Evolutionary conservation across 2,329 filamentous ascomycete genomes (phyloP).

Genomic region (Exophiala spinifera): DNA sequence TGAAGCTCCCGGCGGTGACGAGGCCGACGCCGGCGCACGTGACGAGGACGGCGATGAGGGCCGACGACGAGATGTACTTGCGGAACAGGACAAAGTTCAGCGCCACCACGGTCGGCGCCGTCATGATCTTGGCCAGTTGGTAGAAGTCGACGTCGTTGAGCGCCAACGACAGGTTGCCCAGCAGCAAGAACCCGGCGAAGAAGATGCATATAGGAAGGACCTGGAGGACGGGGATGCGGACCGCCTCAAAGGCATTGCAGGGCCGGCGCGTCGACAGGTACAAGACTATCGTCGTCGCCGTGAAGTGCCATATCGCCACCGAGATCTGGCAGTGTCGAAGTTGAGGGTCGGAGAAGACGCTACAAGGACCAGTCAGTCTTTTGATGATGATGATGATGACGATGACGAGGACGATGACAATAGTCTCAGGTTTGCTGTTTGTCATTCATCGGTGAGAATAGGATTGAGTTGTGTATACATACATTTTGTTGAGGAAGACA

Average conservation of each 20-base stretch:
- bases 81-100: conserved; percentile 12
- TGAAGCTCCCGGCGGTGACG: conserved; percentile 39
- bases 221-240: conserved; percentile 3
- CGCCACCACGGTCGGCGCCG: conserved; percentile 12
- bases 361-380: neutral
- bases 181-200: conserved; percentile 13
- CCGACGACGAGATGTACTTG: conserved; percentile 34
- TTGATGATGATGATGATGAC: too few relatives aligned
- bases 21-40: conserved; percentile 57
- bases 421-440: too few relatives aligned
- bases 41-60: conserved; percentile 1
- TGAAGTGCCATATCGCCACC: conserved; percentile 11
- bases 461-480: too few relatives aligned
- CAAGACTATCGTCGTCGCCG: conserved; percentile 6
- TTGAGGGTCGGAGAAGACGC: conserved; percentile 15
- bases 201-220: conserved; percentile 10
- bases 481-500: too few relatives aligned
- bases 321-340: conserved; percentile 9
- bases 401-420: too few relatives aligned
- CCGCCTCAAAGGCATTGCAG: conserved; percentile 4
- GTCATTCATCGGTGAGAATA: too few relatives aligned
- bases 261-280: conserved; percentile 1
- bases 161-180: conserved; percentile 13
- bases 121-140: conserved; percentile 20
- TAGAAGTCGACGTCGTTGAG: conserved; percentile 12